Percentiles rank a stretch among this genome's conserved stretches.
Evolutionary conservation across 2,329 filamentous ascomycete species (phyloP).

Genomic region (Corynespora cassiicola): DNA sequence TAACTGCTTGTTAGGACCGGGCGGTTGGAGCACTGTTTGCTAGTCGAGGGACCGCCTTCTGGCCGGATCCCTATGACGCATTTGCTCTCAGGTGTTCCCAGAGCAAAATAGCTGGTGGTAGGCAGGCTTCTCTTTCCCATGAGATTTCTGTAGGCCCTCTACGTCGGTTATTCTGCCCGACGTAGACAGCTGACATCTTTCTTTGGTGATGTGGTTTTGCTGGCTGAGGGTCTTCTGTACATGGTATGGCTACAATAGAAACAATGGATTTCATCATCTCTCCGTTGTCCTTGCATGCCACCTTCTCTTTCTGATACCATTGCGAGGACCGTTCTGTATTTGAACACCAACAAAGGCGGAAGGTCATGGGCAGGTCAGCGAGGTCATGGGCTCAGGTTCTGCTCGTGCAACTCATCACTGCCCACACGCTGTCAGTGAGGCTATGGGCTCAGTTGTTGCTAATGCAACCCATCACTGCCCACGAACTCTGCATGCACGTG

Average conservation of each 20-base stretch:
- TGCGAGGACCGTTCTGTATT: conserved; percentile 2
- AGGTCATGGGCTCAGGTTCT: conserved; percentile 12
- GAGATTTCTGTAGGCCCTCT: conserved; percentile 3
- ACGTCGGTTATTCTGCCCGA: conserved; percentile 1
- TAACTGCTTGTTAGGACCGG: too few species aligned
- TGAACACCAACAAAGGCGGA: background rate
- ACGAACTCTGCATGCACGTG: conserved; percentile 8
- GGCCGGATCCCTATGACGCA: conserved; percentile 1
- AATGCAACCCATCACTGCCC: conserved; percentile 15
- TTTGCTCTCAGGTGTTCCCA: background rate
- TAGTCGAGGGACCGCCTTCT: background rate
- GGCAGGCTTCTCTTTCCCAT: conserved; percentile 2
- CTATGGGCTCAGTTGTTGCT: conserved; percentile 14
- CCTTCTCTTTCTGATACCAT: conserved; percentile 10
- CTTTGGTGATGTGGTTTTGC: conserved; percentile 1
- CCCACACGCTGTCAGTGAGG: conserved; percentile 11
- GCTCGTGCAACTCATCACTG: conserved; percentile 16
- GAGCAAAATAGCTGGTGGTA: conserved; percentile 3
- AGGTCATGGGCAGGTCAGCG: background rate
- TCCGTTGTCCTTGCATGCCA: conserved; percentile 9
- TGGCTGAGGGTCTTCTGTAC: conserved; percentile 8
- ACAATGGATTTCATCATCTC: conserved; percentile 7
- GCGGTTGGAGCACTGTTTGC: too few species aligned
- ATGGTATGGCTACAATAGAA: conserved; percentile 10
- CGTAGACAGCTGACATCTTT: conserved; percentile 1